A percentile compares a stretch with the other conserved stretches of the same genome.
Conservation (phyloP, 176 grass and related monocot species). For the Aegilops bicornis region DNA sequence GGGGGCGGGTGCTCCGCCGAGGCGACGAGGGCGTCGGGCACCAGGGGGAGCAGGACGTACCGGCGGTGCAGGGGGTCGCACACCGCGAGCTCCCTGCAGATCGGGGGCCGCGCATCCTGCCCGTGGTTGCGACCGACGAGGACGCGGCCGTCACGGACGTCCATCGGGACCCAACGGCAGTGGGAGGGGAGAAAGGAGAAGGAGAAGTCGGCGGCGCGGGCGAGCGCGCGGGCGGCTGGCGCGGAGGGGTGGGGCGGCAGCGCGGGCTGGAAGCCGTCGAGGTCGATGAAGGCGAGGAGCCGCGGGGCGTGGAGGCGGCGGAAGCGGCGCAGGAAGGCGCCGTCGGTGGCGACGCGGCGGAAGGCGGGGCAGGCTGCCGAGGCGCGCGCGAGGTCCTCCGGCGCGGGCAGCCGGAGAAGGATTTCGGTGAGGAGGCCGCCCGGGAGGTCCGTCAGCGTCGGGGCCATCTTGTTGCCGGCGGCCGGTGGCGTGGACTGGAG, state of each 20-base stretch:
- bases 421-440: background rate
- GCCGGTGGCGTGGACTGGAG: background rate
- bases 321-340: background rate
- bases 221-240: background rate
- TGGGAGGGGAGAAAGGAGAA: constrained; percentile 34
- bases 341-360: background rate
- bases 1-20: background rate
- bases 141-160: constrained; percentile 24
- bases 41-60: background rate
- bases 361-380: background rate
- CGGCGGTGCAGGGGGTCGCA: constrained; percentile 33
- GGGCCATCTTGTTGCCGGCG: background rate
- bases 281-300: background rate
- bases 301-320: background rate
- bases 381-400: background rate
- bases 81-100: constrained; percentile 17
- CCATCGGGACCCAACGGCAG: background rate
- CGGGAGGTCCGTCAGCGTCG: background rate
- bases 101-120: no score
- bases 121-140: constrained; percentile 10
- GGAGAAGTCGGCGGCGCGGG: background rate
- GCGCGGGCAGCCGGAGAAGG: background rate
- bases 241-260: constrained; percentile 21
- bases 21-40: constrained; percentile 7
- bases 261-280: background rate